These are phyloP conservation scores for Colletotrichum limetticola DNA, from an alignment of 2,329 filamentous ascomycete species.

Conservation along the genomic window DNA sequence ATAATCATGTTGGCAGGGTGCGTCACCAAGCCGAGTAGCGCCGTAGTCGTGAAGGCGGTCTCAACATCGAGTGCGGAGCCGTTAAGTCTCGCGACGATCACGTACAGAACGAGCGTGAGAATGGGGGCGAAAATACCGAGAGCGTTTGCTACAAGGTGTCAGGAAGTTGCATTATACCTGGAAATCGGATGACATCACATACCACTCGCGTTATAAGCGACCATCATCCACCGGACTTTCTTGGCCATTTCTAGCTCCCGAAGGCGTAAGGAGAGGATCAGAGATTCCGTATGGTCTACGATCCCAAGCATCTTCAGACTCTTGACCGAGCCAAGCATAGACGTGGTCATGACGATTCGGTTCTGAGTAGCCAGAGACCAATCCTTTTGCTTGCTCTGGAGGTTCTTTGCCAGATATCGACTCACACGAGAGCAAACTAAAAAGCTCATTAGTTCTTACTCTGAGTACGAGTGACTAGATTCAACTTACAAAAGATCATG, in stretches of 20 bases:
- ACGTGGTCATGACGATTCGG: slow-evolving; percentile 43
- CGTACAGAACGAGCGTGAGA: slow-evolving; percentile 3
- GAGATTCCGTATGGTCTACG: slow-evolving; percentile 41
- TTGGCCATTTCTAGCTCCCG: slow-evolving; percentile 37
- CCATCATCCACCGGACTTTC: slow-evolving; percentile 35
- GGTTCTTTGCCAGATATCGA: slow-evolving; percentile 8
- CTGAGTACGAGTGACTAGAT: no score
- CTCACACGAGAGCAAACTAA: slow-evolving; percentile 20
- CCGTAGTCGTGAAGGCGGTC: slow-evolving; percentile 38
- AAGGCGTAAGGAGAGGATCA: slow-evolving; percentile 48
- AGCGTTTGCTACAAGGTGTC: slow-evolving; percentile 29
- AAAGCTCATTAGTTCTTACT: neutral
- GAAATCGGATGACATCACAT: neutral
- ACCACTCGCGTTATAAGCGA: slow-evolving; percentile 24
- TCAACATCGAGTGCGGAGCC: neutral
- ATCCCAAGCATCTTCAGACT: slow-evolving; percentile 50
- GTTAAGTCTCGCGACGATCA: neutral
- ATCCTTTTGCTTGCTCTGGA: slow-evolving; percentile 12
- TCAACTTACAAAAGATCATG: slow-evolving; percentile 46
- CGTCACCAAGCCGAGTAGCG: slow-evolving; percentile 37
- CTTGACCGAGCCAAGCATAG: slow-evolving; percentile 47
- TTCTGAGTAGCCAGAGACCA: slow-evolving; percentile 37
- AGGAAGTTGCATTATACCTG: neutral
- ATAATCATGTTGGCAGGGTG: slow-evolving; percentile 34
- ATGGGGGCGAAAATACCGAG: slow-evolving; percentile 34